Base-by-base conservation (phyloP, 805 yeast species). In the Kuraishia capsulata region DNA sequence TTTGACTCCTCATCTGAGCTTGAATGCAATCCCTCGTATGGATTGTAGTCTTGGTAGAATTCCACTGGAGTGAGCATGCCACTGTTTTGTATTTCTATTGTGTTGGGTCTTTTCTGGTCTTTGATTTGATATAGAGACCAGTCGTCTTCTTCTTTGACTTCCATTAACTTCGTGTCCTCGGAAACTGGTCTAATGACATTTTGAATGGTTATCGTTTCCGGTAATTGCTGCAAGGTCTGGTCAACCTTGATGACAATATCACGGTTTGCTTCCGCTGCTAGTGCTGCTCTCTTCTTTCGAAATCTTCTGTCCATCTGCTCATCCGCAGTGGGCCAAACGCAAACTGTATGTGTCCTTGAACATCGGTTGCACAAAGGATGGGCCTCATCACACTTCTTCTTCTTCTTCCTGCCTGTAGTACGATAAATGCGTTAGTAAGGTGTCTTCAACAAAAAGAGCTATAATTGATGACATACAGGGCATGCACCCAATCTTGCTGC, bases 331-430 rank as follows among this genome's bases (percentile, higher is more conserved):
- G 44, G 44, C 44, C 44, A 41, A 5, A 33, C 30, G 19, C 44
- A 41, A 8, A 11, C 30, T 4, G 20, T 26, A 9, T 21, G 18
- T 14, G 30, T 33, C 11, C 36, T 10, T 3, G 14, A 4, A 16
- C 44, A 41, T 17, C 37, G 33, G 10, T 21, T 10, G 25, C 44
- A 41, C 9, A 41, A 33, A 4, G 44, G 44, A n/a, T 25, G 38
- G 17, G 25, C 33, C 30, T 41, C 44, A 18, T 41, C 44, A 26
- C 44, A 41, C 34, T 41, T 41, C 29, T 32, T 18, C 37, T 39
- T 38, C 30, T 39, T 41, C 20, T 18, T 31, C 5, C 44, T 30
- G 21, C 44, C 31, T 28, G 8, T 24, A 8, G 26, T 24, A n/a
- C n/a, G n/a, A n/a, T n/a, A n/a, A n/a, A n/a, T n/a, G n/a, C n/a